Evolutionary conservation across 1,284 basidiomycete genomes (phyloP).

Genomic region (Apiotrichum veenhuisii): DNA sequence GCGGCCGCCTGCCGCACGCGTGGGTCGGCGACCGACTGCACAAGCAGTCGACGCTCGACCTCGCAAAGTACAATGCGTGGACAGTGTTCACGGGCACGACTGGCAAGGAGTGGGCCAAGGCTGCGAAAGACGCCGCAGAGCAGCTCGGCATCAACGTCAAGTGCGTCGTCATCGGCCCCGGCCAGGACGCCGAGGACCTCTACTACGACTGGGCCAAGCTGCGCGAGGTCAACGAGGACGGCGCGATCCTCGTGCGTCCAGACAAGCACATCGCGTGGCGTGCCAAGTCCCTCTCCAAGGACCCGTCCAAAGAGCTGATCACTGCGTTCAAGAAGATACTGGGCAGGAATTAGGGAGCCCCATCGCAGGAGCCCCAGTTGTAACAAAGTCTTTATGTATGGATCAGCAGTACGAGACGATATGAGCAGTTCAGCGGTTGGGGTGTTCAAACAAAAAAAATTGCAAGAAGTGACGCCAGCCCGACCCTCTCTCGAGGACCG

Average conservation of each 20-base stretch:
- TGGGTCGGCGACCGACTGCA: slow-evolving; percentile 9
- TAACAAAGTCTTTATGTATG: background rate
- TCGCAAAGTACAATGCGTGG: slow-evolving; percentile 9
- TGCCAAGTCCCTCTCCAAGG: slow-evolving; percentile 1
- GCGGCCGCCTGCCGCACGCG: slow-evolving; percentile 14
- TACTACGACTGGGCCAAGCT: slow-evolving; percentile 21
- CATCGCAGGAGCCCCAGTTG: too few relatives aligned
- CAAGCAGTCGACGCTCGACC: slow-evolving; percentile 14
- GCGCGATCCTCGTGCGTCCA: slow-evolving; percentile 14
- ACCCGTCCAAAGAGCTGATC: slow-evolving; percentile 9
- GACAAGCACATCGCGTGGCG: slow-evolving; percentile 21
- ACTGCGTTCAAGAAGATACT: slow-evolving; percentile 5
- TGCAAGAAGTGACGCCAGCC: too few relatives aligned
- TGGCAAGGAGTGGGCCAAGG: slow-evolving; percentile 4
- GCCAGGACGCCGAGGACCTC: slow-evolving; percentile 13
- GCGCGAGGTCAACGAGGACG: slow-evolving; percentile 18
- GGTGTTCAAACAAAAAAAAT: too few relatives aligned
- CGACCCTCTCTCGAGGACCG: too few relatives aligned
- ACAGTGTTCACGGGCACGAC: slow-evolving; percentile 16
- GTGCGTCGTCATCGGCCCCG: slow-evolving; percentile 12
- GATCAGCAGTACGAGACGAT: too few relatives aligned
- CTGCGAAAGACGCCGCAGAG: background rate
- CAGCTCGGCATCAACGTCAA: slow-evolving; percentile 9
- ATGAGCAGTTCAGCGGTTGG: too few relatives aligned
- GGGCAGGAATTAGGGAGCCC: slow-evolving; percentile 1